phyloP scores from a whole-genome alignment of 306 rosid species.

The Cucurbita pepo region DNA sequence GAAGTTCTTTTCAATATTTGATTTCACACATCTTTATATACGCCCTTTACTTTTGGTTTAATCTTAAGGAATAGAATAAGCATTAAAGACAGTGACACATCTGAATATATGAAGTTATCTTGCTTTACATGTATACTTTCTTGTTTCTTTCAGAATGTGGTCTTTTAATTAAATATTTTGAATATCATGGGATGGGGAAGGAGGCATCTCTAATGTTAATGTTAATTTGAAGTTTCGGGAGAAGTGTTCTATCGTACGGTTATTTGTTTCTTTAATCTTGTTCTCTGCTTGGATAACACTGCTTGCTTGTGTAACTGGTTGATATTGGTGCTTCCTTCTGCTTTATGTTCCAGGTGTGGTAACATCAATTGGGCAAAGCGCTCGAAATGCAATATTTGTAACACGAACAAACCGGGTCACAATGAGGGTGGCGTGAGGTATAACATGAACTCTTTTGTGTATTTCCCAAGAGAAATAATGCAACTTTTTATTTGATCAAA shows the following conservation, averaged over 20 bases:
- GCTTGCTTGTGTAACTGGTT: conserved; percentile 5
- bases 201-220: background rate
- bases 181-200: background rate
- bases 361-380: conserved; percentile 99
- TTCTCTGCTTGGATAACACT: background rate
- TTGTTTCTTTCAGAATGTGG: background rate
- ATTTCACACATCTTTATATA: background rate
- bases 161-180: background rate
- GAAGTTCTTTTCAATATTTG: background rate
- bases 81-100: background rate
- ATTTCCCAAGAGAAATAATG: background rate
- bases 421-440: conserved; percentile 98
- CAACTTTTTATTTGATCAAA: background rate
- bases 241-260: background rate
- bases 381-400: conserved; percentile 88
- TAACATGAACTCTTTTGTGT: background rate
- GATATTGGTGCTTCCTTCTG: conserved; percentile 5
- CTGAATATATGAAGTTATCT: background rate
- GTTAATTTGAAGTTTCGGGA: background rate
- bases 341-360: conserved; percentile 56
- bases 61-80: background rate
- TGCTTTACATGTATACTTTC: background rate
- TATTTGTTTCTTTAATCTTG: background rate
- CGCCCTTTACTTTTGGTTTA: background rate
- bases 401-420: conserved; percentile 91